A percentile compares a stretch with the other conserved stretches of the same genome.
phyloP scores from a whole-genome alignment of 176 grass and related monocot genomes.

The Triticum timopheevii region DNA sequence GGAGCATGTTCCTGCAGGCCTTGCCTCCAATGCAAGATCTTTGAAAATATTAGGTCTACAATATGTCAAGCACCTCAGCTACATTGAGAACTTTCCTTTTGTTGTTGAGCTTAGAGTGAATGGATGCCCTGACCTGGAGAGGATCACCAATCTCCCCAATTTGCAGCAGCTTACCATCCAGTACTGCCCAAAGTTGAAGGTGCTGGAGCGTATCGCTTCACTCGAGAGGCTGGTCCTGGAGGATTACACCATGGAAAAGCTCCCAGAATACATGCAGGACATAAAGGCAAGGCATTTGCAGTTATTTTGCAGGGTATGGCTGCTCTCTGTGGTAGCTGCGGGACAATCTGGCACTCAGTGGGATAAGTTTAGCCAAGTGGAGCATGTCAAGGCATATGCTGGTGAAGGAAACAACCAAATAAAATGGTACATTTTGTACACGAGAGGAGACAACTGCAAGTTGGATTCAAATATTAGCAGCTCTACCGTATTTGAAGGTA shows the following conservation, averaged over 20 bases:
- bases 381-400: no score
- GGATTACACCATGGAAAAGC: neutral
- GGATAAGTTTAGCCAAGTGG: no score
- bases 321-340: neutral
- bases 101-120: neutral
- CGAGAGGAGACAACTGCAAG: no score
- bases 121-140: neutral
- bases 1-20: no score
- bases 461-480: no score
- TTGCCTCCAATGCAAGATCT: no score
- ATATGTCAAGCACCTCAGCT: no score
- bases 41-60: no score
- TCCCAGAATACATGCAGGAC: neutral
- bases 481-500: no score
- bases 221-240: neutral
- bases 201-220: neutral
- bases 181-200: neutral
- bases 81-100: no score
- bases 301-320: neutral
- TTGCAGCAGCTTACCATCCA: neutral
- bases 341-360: neutral
- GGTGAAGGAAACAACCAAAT: no score
- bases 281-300: neutral
- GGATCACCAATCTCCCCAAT: neutral
- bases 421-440: no score